Percentiles rank a stretch among this genome's conserved stretches.
phyloP scores from a whole-genome alignment of 257 asterid genomes.

The Mitragyna speciosa region DNA sequence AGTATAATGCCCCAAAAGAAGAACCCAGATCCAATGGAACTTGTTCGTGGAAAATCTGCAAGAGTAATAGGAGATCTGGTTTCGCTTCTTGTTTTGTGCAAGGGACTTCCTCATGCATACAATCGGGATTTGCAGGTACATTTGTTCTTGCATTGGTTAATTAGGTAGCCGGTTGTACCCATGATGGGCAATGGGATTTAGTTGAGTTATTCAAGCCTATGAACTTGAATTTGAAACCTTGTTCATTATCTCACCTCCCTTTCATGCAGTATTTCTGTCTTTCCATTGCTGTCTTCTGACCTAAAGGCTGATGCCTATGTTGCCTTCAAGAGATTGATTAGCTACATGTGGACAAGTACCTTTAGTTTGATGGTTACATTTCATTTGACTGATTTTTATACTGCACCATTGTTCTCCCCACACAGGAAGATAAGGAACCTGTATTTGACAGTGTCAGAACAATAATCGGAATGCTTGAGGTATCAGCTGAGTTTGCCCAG shows the following conservation, averaged over 20 bases:
- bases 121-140: constrained; percentile 94
- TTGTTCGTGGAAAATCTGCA: constrained; percentile 97
- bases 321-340: not conserved
- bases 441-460: constrained; percentile 91
- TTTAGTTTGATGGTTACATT: not conserved
- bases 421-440: constrained; percentile 98
- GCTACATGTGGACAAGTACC: not conserved
- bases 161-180: not conserved
- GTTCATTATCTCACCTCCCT: not conserved
- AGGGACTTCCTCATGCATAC: constrained; percentile 99
- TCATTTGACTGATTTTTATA: not conserved
- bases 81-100: constrained; percentile 92
- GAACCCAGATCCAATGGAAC: constrained; percentile 99
- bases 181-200: not conserved
- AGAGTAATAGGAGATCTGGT: constrained; percentile 92
- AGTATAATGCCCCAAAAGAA: constrained; percentile 99
- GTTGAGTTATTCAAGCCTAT: not conserved
- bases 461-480: constrained; percentile 92
- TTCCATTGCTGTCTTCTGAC: not conserved
- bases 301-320: not conserved
- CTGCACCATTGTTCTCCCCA: not conserved
- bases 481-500: constrained; percentile 92
- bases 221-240: constrained; percentile 2
- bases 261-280: not conserved
- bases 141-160: not conserved